These are phyloP conservation scores for Monoraphidium neglectum DNA, from an alignment of 139 green algal species.

Conservation along the genomic window DNA sequence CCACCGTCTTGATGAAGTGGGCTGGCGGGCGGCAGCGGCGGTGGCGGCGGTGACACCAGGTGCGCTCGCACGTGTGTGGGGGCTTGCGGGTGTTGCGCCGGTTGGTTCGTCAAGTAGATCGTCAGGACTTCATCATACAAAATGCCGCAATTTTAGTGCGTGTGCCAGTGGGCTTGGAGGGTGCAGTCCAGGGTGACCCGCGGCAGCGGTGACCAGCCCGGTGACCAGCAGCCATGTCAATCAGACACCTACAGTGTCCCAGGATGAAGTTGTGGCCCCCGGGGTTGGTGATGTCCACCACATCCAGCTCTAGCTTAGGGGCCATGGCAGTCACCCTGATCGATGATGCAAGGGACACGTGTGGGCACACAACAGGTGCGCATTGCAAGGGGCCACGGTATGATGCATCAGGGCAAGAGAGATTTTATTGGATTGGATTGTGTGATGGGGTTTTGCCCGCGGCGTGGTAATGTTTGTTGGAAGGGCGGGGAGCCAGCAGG, in stretches of 20 bases:
- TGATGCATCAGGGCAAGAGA: no score
- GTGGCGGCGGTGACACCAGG: background rate
- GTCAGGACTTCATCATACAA: background rate
- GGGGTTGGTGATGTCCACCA: constrained; percentile 38
- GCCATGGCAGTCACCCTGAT: no score
- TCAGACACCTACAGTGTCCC: constrained; percentile 12
- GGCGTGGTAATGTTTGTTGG: no score
- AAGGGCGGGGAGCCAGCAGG: no score
- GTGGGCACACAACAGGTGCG: no score
- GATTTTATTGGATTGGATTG: no score
- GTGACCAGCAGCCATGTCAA: background rate
- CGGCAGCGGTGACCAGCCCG: background rate
- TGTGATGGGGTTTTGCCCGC: no score
- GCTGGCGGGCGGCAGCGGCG: background rate
- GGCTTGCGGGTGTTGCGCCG: background rate
- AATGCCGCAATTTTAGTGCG: background rate
- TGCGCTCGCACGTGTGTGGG: background rate
- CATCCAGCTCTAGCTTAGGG: constrained; percentile 10
- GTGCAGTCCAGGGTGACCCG: background rate
- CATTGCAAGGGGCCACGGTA: no score
- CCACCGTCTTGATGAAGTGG: constrained; percentile 49
- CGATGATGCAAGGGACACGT: no score
- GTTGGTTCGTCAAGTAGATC: background rate
- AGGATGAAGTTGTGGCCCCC: constrained; percentile 42
- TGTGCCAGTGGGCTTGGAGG: background rate